These are phyloP conservation scores for Wickerhamiella alocasiicola DNA, from an alignment of 805 yeast species.

Conservation along the genomic window DNA sequence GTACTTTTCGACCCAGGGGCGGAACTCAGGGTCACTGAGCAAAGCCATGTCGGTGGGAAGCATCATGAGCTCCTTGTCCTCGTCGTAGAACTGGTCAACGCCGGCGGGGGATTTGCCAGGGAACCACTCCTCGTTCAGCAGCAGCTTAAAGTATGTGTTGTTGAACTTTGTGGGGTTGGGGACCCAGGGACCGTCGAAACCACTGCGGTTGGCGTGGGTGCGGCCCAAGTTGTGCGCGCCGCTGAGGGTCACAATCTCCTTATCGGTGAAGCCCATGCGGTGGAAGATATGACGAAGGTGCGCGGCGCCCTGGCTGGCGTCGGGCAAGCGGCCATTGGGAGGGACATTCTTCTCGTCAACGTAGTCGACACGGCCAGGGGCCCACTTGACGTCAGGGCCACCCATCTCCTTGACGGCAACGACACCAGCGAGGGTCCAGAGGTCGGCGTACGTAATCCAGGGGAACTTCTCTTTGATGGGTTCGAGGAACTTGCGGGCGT, in stretches of 20 bases:
- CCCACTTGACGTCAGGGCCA: slow-evolving; percentile 67
- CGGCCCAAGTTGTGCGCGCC: slow-evolving; percentile 57
- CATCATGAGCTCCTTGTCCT: slow-evolving; percentile 69
- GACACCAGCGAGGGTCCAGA: slow-evolving; percentile 64
- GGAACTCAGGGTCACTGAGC: slow-evolving; percentile 46
- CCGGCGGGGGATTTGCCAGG: slow-evolving; percentile 30
- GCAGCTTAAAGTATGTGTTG: slow-evolving; percentile 57
- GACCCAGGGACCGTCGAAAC: slow-evolving; percentile 87
- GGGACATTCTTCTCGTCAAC: slow-evolving; percentile 43
- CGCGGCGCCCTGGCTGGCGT: slow-evolving; percentile 41
- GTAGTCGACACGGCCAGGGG: slow-evolving; percentile 56
- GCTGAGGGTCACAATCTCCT: slow-evolving; percentile 47
- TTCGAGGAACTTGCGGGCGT: slow-evolving; percentile 44
- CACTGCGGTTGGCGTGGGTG: slow-evolving; percentile 52
- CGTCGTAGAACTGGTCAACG: slow-evolving; percentile 31
- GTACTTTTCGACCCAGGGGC: slow-evolving; percentile 49
- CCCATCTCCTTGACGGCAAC: slow-evolving; percentile 49
- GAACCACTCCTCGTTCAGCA: slow-evolving; percentile 44
- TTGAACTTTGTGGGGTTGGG: slow-evolving; percentile 61
- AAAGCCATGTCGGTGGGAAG: slow-evolving; percentile 68
- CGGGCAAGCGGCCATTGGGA: slow-evolving; percentile 50
- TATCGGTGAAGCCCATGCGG: slow-evolving; percentile 49
- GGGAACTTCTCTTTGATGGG: slow-evolving; percentile 46
- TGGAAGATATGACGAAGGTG: slow-evolving; percentile 44
- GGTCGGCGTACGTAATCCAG: slow-evolving; percentile 50